A percentile compares a stretch with the other conserved stretches of the same genome.
These are phyloP conservation scores for Cercospora berteroae DNA, from an alignment of 2,329 filamentous ascomycete species.

Conservation along the genomic window DNA sequence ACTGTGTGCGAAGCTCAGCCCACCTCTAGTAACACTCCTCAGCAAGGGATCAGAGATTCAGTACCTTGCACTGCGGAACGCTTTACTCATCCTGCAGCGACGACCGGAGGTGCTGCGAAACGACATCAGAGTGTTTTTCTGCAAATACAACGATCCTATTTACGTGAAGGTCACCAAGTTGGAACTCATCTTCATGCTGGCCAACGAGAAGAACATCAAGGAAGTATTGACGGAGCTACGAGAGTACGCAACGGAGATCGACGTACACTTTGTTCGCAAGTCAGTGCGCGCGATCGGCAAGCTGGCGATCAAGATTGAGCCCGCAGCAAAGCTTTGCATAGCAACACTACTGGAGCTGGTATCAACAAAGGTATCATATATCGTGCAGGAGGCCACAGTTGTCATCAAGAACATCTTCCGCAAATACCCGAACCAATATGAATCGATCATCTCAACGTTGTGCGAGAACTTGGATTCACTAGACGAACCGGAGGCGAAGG, in stretches of 20 bases:
- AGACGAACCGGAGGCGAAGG: slow-evolving; percentile 96
- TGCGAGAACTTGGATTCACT: slow-evolving; percentile 95
- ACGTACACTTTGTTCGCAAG: slow-evolving; percentile 97
- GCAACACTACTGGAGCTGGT: slow-evolving; percentile 89
- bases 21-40: slow-evolving; percentile 87
- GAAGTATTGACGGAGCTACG: slow-evolving; percentile 90
- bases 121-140: slow-evolving; percentile 98
- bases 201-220: slow-evolving; percentile 90
- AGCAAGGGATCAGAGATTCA: slow-evolving; percentile 98
- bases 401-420: slow-evolving; percentile 99
- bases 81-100: slow-evolving; percentile 86
- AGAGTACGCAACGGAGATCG: slow-evolving; percentile 96
- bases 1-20: slow-evolving; percentile 88
- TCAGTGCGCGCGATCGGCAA: slow-evolving; percentile 97
- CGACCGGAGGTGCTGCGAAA: slow-evolving; percentile 90
- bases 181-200: slow-evolving; percentile 98
- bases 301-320: slow-evolving; percentile 97
- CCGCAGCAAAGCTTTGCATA: slow-evolving; percentile 86
- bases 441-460: slow-evolving; percentile 91
- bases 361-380: slow-evolving; percentile 97
- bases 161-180: slow-evolving; percentile 99
- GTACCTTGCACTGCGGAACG: slow-evolving; percentile 90
- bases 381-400: slow-evolving; percentile 97
- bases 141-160: slow-evolving; percentile 99
- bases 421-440: slow-evolving; percentile 98